phyloP scores from a whole-genome alignment of 148 eudicot species.

The Chenopodium album region DNA sequence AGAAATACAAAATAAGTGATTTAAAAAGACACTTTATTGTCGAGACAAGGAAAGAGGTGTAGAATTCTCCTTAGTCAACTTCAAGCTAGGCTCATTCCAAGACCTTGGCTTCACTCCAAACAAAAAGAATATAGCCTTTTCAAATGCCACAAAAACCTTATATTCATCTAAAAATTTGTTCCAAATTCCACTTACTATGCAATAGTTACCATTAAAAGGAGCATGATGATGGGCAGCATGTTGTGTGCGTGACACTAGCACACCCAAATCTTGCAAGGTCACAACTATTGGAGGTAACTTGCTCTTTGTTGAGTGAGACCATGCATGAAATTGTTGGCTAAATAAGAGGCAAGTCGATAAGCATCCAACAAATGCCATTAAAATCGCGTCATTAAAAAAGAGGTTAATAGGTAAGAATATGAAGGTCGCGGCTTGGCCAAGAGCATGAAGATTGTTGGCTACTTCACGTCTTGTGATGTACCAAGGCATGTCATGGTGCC shows the following conservation, averaged over 20 bases:
- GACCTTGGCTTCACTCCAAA: constrained; percentile 79
- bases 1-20: too few species aligned
- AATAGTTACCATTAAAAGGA: constrained; percentile 73
- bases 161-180: constrained; percentile 57
- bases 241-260: constrained; percentile 58
- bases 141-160: constrained; percentile 61
- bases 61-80: constrained; percentile 46
- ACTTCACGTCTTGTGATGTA: constrained; percentile 57
- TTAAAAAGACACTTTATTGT: too few species aligned
- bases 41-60: too few species aligned
- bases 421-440: constrained; percentile 51
- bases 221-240: constrained; percentile 70
- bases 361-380: constrained; percentile 48
- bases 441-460: constrained; percentile 62
- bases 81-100: constrained; percentile 67
- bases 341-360: constrained; percentile 73
- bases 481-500: constrained; percentile 86
- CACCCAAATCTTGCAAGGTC: constrained; percentile 64
- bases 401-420: constrained; percentile 56
- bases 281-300: constrained; percentile 61
- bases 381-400: constrained; percentile 34
- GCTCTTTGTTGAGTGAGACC: constrained; percentile 85
- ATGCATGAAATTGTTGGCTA: constrained; percentile 86
- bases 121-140: constrained; percentile 60
- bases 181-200: constrained; percentile 88